phyloP scores from a whole-genome alignment of 768 basidiomycete genomes.

The Clathrus columnatus region DNA sequence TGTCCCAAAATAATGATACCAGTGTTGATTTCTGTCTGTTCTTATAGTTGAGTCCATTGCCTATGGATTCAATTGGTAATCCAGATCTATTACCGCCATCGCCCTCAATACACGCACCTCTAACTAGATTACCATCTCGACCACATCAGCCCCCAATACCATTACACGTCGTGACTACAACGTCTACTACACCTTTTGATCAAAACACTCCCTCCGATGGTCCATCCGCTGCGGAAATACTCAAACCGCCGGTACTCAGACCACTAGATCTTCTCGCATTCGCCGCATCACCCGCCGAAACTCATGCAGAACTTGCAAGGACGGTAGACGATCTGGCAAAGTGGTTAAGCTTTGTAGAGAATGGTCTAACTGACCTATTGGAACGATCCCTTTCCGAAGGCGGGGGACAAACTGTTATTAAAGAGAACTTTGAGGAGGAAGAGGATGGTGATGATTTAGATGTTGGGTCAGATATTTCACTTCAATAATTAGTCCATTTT shows the following conservation, averaged over 20 bases:
- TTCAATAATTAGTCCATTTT: too few relatives aligned
- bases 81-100: conserved; percentile 67
- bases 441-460: conserved; percentile 22
- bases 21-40: not conserved
- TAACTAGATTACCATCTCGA: conserved; percentile 23
- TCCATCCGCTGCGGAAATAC: too few relatives aligned
- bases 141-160: conserved; percentile 27
- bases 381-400: conserved; percentile 29
- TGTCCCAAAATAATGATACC: not conserved
- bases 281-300: conserved; percentile 45
- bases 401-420: conserved; percentile 46
- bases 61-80: conserved; percentile 54
- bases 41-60: conserved; percentile 3
- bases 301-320: conserved; percentile 59
- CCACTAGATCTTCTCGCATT: conserved; percentile 62
- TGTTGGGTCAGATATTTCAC: too few relatives aligned
- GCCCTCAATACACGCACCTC: conserved; percentile 38
- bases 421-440: conserved; percentile 45
- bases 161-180: conserved; percentile 25
- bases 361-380: conserved; percentile 59
- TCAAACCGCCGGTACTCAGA: conserved; percentile 30
- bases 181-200: conserved; percentile 17
- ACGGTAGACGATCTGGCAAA: conserved; percentile 67
- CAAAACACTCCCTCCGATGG: too few relatives aligned
- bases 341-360: conserved; percentile 70